Percentiles rank a stretch among this genome's conserved stretches.
Conservation (phyloP, 345 rosid species). For the Ceriops tagal region DNA sequence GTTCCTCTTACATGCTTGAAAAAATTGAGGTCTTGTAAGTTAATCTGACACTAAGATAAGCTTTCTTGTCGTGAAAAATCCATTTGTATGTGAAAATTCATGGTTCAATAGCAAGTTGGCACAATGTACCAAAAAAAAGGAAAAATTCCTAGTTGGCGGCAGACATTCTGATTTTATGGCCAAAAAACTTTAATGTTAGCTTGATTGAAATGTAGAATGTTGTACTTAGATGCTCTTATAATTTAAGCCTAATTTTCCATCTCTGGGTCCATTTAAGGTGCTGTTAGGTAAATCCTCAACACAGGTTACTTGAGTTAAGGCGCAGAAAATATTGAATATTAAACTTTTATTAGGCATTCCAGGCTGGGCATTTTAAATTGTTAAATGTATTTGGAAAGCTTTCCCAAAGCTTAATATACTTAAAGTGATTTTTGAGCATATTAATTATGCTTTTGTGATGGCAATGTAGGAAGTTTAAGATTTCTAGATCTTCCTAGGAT, state of each 20-base stretch:
- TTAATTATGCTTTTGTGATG: too few species aligned
- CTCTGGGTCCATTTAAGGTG: too few species aligned
- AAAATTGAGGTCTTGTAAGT: too few species aligned
- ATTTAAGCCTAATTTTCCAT: too few species aligned
- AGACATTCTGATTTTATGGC: background rate
- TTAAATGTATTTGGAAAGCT: background rate
- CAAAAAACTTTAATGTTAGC: background rate
- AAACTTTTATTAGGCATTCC: background rate
- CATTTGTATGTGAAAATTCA: background rate
- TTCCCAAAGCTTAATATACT: background rate
- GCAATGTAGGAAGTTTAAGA: background rate
- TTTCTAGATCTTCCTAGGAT: constrained; percentile 9
- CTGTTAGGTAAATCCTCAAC: background rate
- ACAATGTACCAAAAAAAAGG: too few species aligned
- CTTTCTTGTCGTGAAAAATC: too few species aligned
- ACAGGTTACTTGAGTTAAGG: background rate
- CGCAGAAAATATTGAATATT: background rate
- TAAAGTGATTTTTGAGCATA: background rate
- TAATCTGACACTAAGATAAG: too few species aligned
- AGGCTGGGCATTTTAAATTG: background rate
- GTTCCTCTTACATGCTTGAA: too few species aligned
- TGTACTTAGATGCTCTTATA: too few species aligned
- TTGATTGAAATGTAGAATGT: background rate
- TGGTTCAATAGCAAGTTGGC: background rate
- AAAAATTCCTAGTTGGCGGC: background rate